Percentiles rank a stretch among this genome's conserved stretches.
phyloP scores from a whole-genome alignment of 345 rosid genomes.

The Hibiscus syriacus region DNA sequence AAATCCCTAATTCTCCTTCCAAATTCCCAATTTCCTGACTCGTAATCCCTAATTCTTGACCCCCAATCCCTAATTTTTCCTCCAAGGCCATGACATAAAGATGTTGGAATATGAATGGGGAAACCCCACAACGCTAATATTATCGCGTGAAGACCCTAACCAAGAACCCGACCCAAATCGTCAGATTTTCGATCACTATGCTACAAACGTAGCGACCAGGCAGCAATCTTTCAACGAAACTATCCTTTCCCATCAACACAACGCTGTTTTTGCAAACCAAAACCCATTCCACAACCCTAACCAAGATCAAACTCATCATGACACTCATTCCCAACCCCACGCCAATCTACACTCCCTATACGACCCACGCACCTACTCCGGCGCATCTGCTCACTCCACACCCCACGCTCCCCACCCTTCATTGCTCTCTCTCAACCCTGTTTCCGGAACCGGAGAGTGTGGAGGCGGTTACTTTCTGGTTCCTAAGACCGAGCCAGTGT shows the following conservation, averaged over 20 bases:
- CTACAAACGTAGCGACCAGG: conserved; percentile 17
- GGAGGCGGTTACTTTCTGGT: conserved; percentile 38
- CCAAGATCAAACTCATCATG: conserved; percentile 32
- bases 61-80: no score
- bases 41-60: no score
- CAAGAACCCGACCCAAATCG: conserved; percentile 49
- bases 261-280: conserved; percentile 21
- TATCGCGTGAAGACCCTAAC: conserved; percentile 32
- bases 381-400: conserved; percentile 27
- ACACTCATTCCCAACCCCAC: conserved; percentile 18
- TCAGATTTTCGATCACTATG: conserved; percentile 37
- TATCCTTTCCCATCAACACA: conserved; percentile 22
- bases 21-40: no score
- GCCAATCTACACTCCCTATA: conserved; percentile 19
- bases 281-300: conserved; percentile 11
- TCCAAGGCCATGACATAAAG: no score
- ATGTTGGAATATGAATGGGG: conserved; percentile 96
- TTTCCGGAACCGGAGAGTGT: conserved; percentile 12
- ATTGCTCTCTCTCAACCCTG: conserved; percentile 39
- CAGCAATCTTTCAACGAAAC: conserved; percentile 26
- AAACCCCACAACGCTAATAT: conserved; percentile 43
- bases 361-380: conserved; percentile 48
- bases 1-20: no score
- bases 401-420: conserved; percentile 24
- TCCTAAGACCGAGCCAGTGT: conserved; percentile 62